These are phyloP conservation scores for Amanita exitialis DNA, from an alignment of 768 basidiomycete genomes.

Conservation along the genomic window DNA sequence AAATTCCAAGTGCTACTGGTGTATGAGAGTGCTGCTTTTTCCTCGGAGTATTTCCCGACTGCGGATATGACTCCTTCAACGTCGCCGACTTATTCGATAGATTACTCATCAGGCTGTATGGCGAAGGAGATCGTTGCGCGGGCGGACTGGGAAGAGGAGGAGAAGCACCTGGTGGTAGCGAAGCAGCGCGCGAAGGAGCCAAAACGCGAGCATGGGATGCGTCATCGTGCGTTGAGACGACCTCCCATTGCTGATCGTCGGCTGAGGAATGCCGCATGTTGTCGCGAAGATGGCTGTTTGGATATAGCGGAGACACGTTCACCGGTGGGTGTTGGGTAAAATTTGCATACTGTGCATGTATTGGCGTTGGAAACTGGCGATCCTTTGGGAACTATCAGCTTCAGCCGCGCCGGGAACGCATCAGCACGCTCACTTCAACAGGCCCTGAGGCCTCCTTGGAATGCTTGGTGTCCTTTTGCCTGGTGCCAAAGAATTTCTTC, in stretches of 20 bases:
- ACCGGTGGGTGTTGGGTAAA: conserved; percentile 15
- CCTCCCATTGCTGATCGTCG: conserved; percentile 39
- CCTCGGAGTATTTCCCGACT: neutral
- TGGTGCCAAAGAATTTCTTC: conserved; percentile 55
- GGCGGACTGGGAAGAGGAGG: conserved; percentile 27
- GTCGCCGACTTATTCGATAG: conserved; percentile 20
- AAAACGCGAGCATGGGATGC: conserved; percentile 15
- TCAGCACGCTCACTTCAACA: conserved; percentile 20
- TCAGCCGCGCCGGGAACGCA: neutral
- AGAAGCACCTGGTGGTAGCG: conserved; percentile 33
- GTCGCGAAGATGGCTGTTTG: conserved; percentile 8
- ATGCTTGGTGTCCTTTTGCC: conserved; percentile 26
- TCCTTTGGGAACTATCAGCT: conserved; percentile 17
- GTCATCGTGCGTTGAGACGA: conserved; percentile 22
- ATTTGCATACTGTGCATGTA: conserved; percentile 27
- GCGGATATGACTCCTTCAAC: neutral
- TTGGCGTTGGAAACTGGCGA: conserved; percentile 19
- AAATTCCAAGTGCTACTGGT: conserved; percentile 41
- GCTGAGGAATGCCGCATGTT: conserved; percentile 15
- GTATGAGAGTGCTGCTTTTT: conserved; percentile 18
- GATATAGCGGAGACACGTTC: conserved; percentile 6
- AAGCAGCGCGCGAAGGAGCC: conserved; percentile 38
- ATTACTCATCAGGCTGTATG: conserved; percentile 24
- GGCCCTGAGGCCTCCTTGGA: conserved; percentile 18
- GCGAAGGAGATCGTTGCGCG: conserved; percentile 33